phyloP scores from a whole-genome alignment of 768 basidiomycete species.

The Suillus placidus region DNA sequence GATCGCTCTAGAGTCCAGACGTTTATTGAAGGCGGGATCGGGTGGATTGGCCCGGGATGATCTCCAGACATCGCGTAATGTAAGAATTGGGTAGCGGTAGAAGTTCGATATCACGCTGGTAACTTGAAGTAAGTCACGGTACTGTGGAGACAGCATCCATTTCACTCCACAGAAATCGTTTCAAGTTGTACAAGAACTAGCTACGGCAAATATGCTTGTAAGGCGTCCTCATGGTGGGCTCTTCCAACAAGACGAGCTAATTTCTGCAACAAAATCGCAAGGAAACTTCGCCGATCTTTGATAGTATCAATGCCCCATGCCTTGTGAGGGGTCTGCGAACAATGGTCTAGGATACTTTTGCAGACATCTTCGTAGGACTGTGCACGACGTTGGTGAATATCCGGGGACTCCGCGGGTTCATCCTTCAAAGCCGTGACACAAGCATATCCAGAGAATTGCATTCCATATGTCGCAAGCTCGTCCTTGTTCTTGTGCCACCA shows the following conservation, averaged over 20 bases:
- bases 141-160: neutral
- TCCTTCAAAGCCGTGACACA: constrained; percentile 32
- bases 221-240: neutral
- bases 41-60: neutral
- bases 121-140: neutral
- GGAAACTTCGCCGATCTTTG: constrained; percentile 1
- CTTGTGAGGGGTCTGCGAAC: neutral
- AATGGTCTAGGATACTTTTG: neutral
- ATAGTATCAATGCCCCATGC: neutral
- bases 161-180: neutral
- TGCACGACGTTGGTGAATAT: constrained; percentile 3
- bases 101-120: neutral
- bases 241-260: neutral
- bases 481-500: constrained; percentile 37
- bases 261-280: neutral
- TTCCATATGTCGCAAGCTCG: constrained; percentile 26
- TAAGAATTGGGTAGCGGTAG: neutral
- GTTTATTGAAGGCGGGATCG: neutral
- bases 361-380: constrained; percentile 3
- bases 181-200: neutral
- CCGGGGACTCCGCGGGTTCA: neutral
- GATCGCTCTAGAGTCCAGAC: neutral
- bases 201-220: neutral
- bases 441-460: constrained; percentile 34
- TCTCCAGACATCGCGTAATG: too few species aligned